Percentiles rank a stretch among this genome's conserved stretches.
Evolutionary conservation across 805 yeast species (phyloP).

Genomic region (Lipomyces kockii): DNA sequence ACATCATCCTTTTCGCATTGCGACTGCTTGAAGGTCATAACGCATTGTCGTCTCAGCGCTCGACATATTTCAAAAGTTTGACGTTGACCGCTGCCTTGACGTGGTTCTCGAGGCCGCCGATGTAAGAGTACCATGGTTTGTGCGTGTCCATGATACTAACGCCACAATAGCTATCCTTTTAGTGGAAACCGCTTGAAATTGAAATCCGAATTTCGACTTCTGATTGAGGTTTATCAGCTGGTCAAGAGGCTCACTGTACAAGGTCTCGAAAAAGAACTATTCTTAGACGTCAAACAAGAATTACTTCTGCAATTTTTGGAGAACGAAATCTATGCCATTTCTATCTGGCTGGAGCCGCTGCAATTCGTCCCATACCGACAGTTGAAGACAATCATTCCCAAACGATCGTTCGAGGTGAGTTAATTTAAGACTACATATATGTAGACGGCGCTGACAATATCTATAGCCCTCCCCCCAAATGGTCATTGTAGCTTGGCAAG

Average conservation of each 20-base stretch:
- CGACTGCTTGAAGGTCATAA: conserved; percentile 64
- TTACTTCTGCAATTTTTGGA: conserved; percentile 67
- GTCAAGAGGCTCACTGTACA: conserved; percentile 37
- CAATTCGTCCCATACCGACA: conserved; percentile 44
- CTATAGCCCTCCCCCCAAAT: conserved; percentile 28
- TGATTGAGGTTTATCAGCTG: conserved; percentile 56
- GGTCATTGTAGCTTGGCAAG: conserved; percentile 55
- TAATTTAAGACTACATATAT: no score
- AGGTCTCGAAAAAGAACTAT: conserved; percentile 21
- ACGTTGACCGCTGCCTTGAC: conserved; percentile 70
- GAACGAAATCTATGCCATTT: conserved; percentile 72
- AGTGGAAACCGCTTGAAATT: conserved; percentile 79
- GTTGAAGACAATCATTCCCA: conserved; percentile 29
- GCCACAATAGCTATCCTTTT: conserved; percentile 61
- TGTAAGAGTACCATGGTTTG: conserved; percentile 33
- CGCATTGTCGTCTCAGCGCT: conserved; percentile 54
- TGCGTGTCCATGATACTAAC: not conserved
- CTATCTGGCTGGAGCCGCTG: conserved; percentile 78
- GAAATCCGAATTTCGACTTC: conserved; percentile 65
- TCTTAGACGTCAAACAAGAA: conserved; percentile 55
- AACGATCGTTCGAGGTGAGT: conserved; percentile 24
- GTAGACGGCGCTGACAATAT: not conserved
- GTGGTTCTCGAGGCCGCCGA: conserved; percentile 71
- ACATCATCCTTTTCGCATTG: conserved; percentile 68
- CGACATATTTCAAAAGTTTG: conserved; percentile 52